phyloP scores from a whole-genome alignment of 2,329 filamentous ascomycete genomes.

The Cryphonectria japonica region DNA sequence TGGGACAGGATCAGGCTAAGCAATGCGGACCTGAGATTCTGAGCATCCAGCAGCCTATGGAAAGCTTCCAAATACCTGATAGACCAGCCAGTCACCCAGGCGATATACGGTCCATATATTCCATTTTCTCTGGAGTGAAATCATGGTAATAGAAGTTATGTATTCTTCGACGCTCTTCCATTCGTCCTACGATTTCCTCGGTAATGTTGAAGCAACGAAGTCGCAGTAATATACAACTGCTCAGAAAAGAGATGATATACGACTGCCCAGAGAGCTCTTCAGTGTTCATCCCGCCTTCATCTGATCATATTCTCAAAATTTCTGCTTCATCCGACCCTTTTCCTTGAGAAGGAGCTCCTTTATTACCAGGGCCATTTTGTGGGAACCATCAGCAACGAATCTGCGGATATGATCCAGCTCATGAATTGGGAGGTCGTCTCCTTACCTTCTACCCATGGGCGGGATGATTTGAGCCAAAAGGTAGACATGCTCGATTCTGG shows the following conservation, averaged over 20 bases:
- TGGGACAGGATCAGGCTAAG: not conserved
- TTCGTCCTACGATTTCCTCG: not conserved
- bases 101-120: not conserved
- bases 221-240: too few species aligned
- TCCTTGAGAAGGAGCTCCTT: not conserved
- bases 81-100: slow-evolving; percentile 5
- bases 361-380: not conserved
- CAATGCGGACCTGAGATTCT: not conserved
- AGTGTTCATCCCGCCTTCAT: not conserved
- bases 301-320: not conserved
- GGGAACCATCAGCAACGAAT: not conserved
- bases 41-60: slow-evolving; percentile 7
- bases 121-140: not conserved
- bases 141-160: not conserved
- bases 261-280: not conserved
- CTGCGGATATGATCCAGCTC: not conserved
- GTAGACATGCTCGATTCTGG: not conserved
- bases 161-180: not conserved
- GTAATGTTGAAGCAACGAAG: not conserved
- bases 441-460: not conserved
- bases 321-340: too few species aligned
- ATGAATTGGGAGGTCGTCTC: not conserved
- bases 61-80: not conserved
- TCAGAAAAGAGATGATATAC: not conserved
- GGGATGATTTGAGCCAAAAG: not conserved